phyloP scores from a whole-genome alignment of 805 yeast species.

The Cyberlindnera samutprakarnensis region DNA sequence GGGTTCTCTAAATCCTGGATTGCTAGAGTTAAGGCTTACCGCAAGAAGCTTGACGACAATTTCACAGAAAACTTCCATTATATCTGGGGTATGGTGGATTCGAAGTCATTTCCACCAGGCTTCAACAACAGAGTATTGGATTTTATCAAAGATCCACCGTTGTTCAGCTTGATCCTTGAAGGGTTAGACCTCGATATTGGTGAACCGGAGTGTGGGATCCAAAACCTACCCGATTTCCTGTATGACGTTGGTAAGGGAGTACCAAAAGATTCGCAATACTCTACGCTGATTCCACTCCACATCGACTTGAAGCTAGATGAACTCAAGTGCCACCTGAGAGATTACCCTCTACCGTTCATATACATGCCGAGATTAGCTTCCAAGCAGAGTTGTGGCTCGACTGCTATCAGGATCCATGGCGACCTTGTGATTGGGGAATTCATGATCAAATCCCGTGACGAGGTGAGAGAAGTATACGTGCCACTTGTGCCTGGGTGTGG shows the following conservation, averaged over 20 bases:
- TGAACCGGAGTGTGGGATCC: conserved; percentile 44
- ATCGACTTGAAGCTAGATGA: conserved; percentile 52
- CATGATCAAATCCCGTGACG: conserved; percentile 39
- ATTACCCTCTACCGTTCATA: conserved; percentile 78
- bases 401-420: conserved; percentile 43
- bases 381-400: conserved; percentile 13
- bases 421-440: conserved; percentile 66
- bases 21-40: conserved; percentile 44
- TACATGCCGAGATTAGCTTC: conserved; percentile 52
- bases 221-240: conserved; percentile 52
- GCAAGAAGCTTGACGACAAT: conserved; percentile 31
- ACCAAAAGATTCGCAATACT: conserved; percentile 62
- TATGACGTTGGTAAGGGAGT: conserved; percentile 75
- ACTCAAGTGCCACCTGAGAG: conserved; percentile 65
- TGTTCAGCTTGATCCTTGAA: conserved; percentile 43
- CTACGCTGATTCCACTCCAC: conserved; percentile 59
- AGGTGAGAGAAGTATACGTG: conserved; percentile 52
- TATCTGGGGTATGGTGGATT: conserved; percentile 33
- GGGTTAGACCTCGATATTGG: conserved; percentile 40
- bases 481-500: conserved; percentile 48
- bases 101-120: conserved; percentile 27
- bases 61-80: conserved; percentile 32
- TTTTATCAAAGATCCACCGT: conserved; percentile 40
- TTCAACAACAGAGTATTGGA: conserved; percentile 40
- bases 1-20: conserved; percentile 67